Evolutionary conservation across 192 early-diverging fungal genomes (phyloP), one percentile per base, ranked within the genome.

Genomic region (Gamsiella multidivaricata): DNA sequence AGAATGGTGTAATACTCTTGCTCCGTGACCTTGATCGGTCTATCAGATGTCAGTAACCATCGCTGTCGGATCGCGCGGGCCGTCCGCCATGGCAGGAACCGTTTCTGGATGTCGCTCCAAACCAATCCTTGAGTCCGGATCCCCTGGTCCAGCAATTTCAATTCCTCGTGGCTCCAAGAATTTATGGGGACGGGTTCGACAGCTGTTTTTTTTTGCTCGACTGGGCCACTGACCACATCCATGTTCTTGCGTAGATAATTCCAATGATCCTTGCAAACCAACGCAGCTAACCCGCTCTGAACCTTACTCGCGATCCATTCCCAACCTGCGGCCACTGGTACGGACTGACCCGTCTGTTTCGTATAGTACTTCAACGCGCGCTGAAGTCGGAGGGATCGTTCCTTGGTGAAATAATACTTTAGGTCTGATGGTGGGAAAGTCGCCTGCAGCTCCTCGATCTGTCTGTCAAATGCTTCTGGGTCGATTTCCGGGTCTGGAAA

Each of bases 1-100:
- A 75, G 3, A 29, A 75, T 75, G 32, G 45, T 66, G 18, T 75
- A 75, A 34, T 75, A 75, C 26, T 75, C 63, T 2, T 60, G 33
- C n/a, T 75, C 71, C 0, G 43, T 53, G 32, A 75, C 57, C n/a
- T 47, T 56, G 1, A 29, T 51, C 6, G 71, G 59, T 18, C 53
- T 64, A 23, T 73, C 62, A 5, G 70, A 75, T 49, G 66, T 75
- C 41, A 61, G 28, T 18, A 65, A 39, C 63, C 63, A 75, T 9
- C 71, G 54, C 41, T 75, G 71, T 9, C 71, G 71, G 41, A 66
- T 66, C 6, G 63, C 32, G 18, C 56, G 54, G 3, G 47, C 42
- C 4, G 55, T 45, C 31, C 63, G 17, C 63, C 71, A 75, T 26
- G 71, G 71, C 20, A 65, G 50, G n/a, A 42, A 75, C 2, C 49